A percentile compares a stretch with the other conserved stretches of the same genome.
Evolutionary conservation across 2,329 filamentous ascomycete species (phyloP).

Genomic region (Exophiala bonariae): DNA sequence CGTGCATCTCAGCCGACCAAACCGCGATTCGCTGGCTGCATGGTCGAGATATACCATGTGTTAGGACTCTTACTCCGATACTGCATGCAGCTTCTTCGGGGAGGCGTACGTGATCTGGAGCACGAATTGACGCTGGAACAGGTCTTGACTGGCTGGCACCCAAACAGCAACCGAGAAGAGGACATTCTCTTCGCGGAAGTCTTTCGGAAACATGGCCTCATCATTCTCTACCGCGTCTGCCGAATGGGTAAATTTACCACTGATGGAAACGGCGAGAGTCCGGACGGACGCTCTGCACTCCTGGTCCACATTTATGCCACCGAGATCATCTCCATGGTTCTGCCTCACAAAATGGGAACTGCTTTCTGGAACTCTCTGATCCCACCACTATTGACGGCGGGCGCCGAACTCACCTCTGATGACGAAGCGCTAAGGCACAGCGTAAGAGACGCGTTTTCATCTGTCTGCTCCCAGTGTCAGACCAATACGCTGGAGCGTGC

Average conservation of each 20-base stretch:
- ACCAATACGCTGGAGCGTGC: not conserved
- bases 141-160: not conserved
- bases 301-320: not conserved
- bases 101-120: not conserved
- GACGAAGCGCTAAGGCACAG: not conserved
- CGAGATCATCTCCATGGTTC: not conserved
- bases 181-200: slow-evolving; percentile 1
- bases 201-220: slow-evolving; percentile 3
- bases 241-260: not conserved
- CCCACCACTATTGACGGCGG: not conserved
- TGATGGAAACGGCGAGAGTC: not conserved
- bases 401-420: not conserved
- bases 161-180: not conserved
- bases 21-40: slow-evolving; percentile 1
- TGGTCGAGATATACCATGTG: slow-evolving; percentile 6
- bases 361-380: not conserved
- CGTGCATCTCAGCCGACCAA: not conserved
- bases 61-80: slow-evolving; percentile 1
- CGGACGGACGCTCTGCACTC: not conserved
- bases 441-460: not conserved
- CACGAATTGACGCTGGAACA: slow-evolving; percentile 1
- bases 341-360: not conserved
- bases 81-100: slow-evolving; percentile 1
- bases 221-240: slow-evolving; percentile 2
- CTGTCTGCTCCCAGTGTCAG: not conserved